Conservation (phyloP, 257 asterid genomes). For the Henckelia pumila region DNA sequence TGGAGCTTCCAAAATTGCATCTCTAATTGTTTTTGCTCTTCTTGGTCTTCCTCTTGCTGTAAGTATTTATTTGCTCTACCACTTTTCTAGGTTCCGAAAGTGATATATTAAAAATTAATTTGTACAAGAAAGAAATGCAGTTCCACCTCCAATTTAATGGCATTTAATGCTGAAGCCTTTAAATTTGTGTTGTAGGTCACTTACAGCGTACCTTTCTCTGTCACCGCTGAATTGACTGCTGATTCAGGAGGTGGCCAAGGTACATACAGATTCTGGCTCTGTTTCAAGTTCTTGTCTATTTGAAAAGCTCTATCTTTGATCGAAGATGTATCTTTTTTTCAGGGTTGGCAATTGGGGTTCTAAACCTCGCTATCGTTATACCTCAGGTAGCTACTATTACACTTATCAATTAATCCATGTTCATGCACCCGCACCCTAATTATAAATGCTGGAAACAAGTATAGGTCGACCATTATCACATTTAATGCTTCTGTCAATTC, state of each 20-base stretch:
- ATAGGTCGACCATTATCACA: not conserved
- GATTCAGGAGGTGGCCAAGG: slow-evolving; percentile 99
- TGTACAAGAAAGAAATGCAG: not conserved
- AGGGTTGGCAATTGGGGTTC: slow-evolving; percentile 98
- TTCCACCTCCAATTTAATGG: slow-evolving; percentile 6
- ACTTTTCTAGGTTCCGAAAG: slow-evolving; percentile 2
- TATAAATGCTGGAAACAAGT: not conserved
- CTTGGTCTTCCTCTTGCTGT: slow-evolving; percentile 99
- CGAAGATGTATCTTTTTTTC: slow-evolving; percentile 30
- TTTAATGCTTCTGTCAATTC: slow-evolving; percentile 4
- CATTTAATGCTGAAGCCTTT: slow-evolving; percentile 19
- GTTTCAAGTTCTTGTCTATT: slow-evolving; percentile 21
- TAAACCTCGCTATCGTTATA: slow-evolving; percentile 94
- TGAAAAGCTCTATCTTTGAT: slow-evolving; percentile 20
- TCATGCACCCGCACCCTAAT: slow-evolving; percentile 16
- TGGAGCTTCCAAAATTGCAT: slow-evolving; percentile 65
- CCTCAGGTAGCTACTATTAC: slow-evolving; percentile 70
- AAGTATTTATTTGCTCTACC: slow-evolving; percentile 37
- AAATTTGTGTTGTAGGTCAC: slow-evolving; percentile 58
- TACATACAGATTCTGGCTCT: slow-evolving; percentile 23
- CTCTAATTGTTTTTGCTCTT: slow-evolving; percentile 79
- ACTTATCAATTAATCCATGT: not conserved
- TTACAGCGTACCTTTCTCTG: slow-evolving; percentile 93
- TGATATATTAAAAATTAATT: not conserved
- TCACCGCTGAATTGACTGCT: slow-evolving; percentile 96